Base-by-base conservation (phyloP, 1,284 basidiomycete genomes). In the Bondarzewia mesenterica region DNA sequence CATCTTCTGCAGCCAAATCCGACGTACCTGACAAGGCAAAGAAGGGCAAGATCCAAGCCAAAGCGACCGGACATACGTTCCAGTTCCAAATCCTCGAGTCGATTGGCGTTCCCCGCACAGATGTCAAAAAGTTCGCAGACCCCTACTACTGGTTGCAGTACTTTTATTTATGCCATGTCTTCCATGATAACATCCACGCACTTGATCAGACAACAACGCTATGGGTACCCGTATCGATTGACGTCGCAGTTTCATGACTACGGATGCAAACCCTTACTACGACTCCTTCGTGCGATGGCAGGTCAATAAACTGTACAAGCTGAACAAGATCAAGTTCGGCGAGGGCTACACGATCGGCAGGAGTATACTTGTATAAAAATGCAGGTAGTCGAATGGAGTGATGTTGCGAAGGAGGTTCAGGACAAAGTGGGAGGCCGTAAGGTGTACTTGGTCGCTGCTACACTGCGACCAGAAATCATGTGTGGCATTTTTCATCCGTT, bases 71-170 rank as follows among this genome's bases (percentile, higher is more conserved):
- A 2, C 75, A 93, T 57, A 88, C 85, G 49, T 99, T 98, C 71
- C 96, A 99, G 66, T 99, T 98, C 79, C 95, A 99, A 74, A 99
- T 99, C 66, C 89, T 99, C 84, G 87, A 95, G 66, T 89, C 90
- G 43, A 89, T 93, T 57, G 87, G 87, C 45, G 86, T 99, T 10
- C 89, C 93, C 21, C 80, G 86, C 44, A 67, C 75, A 18, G 93
- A 99, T 62, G 93, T 98, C 70, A 93, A 95, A 66, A 86, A 91
- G 65, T 99, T 99, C 58, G 91, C 94, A 18, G 93, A 99, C 62
- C 87, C 96, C 36, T 71, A 82, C 55, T 75, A 95, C 68, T 99
- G 96, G 96, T 73, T 96, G 58, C 77, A 79, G 36, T 93, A 93
- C 71, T 99, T 98, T 77, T 41, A 43, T 42, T 29, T 23, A 18